Evolutionary conservation across 2,329 filamentous ascomycete species (phyloP), one percentile per base, ranked within the genome.

Genomic region (Penicillium fuscoglaucum): DNA sequence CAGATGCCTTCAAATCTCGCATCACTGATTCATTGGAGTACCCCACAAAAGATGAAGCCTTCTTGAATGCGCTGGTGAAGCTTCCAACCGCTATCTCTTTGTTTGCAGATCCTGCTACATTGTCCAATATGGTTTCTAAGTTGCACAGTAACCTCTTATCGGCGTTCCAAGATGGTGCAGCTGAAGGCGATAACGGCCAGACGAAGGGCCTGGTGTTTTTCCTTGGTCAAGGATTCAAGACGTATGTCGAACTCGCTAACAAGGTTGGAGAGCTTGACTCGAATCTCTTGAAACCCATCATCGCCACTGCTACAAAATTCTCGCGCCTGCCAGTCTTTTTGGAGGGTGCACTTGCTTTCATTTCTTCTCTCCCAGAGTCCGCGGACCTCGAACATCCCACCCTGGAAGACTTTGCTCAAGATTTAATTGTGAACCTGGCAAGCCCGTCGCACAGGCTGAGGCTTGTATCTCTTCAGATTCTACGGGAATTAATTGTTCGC

Each of bases 401-500:
- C 24, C 81, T 86, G 35, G 85, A 89, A 52, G 79, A 81, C 0
- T 81, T 95, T 12, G 80, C 87, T 15, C 78, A 80, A 43, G 84
- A 86, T 3, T 78, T 97, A 2, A 82, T 93, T 55, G 80, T 83
- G 13, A 96, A 93, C 63, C 80, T 99, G 21, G 85, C 87, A 5
- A 87, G 87, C 0, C 85, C 89, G 13, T 93, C 89, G 8, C 90
- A 93, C 66, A 81, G 87, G 13, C 79, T 96, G 52, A 85, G 93
- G 41, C 79, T 90, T 10, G 83, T 85, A 9, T 91, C 90, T 21
- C 76, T 99, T 41, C 84, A 87, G 58, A 80, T 97, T 28, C 77
- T 98, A 13, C 82, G 85, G 43, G 79, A 85, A 37, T 75, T 95
- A 17, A 79, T 85, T 49, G 75, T 72, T 52, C 64, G 74, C 29